Base-by-base conservation (phyloP, 805 yeast genomes). In the Saturnispora kantuleensis region DNA sequence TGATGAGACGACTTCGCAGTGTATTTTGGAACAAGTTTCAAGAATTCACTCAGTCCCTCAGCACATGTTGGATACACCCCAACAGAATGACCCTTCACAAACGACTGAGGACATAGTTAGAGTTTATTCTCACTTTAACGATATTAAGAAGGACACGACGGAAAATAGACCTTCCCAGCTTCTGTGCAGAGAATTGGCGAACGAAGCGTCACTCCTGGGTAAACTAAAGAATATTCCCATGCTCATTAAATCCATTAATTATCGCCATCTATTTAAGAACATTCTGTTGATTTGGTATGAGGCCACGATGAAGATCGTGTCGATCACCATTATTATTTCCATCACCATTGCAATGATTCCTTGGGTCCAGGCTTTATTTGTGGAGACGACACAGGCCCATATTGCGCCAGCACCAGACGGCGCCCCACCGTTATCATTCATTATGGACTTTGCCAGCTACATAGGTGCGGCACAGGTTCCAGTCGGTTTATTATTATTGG, bases 391-490 rank as follows among this genome's bases (percentile, higher is more conserved):
- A 26, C 65, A 64, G 37, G 71, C 70, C 29, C 60, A 66, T 5
- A 71, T 88, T 29, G 82, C 75, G 6, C 55, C 73, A 41, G 97
- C 97, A 0, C 97, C 97, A 0, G 97, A 90, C 61, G 69, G 71
- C 1, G 68, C 70, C 45, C 97, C 97, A 0, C 89, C 94, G 0
- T 67, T 90, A 28, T 86, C 86, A 31, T 89, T 89, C 51, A 45
- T 89, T 5, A 84, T 90, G 77, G 96, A 90, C 57, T 77, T 81
- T 51, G 70, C 90, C 0, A 58, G 75, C 2, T 90, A 90, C 57
- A 67, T 90, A 6, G 96, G 96, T 0, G 77, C 77, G 26, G 96
- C 96, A 0, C 77, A 84, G 41, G 95, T 90, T 31, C 97, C 97
- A 1, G 62, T 86, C 46, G 97, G 97, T 0, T 66, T 90, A 48